phyloP scores from a whole-genome alignment of 768 basidiomycete genomes.

The Hortiboletus flavorubellus region DNA sequence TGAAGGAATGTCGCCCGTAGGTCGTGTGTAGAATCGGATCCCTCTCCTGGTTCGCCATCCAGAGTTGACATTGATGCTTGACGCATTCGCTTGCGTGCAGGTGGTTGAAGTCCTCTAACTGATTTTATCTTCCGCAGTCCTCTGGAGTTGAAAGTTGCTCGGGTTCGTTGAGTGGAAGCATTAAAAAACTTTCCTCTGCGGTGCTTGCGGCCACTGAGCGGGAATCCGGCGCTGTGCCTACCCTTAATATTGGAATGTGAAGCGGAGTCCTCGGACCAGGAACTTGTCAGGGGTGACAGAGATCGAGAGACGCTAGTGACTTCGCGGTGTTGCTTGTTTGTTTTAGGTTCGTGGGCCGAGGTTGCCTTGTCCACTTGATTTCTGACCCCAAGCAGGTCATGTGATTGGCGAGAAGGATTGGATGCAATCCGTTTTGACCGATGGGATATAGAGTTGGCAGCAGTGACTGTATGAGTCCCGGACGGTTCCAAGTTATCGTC shows the following conservation, averaged over 20 bases:
- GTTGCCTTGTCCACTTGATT: background rate
- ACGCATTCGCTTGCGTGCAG: conserved; percentile 13
- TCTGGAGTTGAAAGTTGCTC: background rate
- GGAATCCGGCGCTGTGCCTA: background rate
- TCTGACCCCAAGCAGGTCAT: background rate
- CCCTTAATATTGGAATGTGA: background rate
- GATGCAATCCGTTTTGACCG: conserved; percentile 13
- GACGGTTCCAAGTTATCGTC: conserved; percentile 13
- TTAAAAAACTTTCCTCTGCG: background rate
- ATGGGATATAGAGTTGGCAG: conserved; percentile 1
- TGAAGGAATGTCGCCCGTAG: background rate
- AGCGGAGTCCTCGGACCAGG: background rate
- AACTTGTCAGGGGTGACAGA: background rate
- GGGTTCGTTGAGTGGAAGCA: background rate
- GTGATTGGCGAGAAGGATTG: background rate
- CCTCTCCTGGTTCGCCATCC: background rate
- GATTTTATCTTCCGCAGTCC: background rate
- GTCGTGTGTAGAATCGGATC: background rate
- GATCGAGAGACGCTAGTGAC: background rate
- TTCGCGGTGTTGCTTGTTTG: background rate
- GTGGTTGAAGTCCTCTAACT: background rate
- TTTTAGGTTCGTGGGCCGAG: background rate
- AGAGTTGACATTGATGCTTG: background rate
- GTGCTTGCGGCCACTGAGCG: background rate
- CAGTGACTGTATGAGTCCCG: background rate